Evolutionary conservation across 345 rosid species (phyloP).

Genomic region (Psidium friedrichsthalianum): DNA sequence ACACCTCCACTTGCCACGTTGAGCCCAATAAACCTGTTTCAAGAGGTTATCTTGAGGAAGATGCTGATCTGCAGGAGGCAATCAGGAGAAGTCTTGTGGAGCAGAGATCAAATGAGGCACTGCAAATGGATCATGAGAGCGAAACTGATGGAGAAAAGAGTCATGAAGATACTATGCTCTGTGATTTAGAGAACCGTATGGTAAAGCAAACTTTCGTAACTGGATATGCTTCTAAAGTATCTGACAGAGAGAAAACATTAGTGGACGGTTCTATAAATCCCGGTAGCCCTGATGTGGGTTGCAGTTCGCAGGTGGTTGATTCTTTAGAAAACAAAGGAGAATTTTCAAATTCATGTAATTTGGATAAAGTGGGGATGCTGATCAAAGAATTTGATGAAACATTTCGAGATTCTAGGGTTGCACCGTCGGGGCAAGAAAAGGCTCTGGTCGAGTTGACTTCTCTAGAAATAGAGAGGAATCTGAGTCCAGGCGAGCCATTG

Average conservation of each 20-base stretch:
- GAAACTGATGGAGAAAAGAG: conserved; percentile 9
- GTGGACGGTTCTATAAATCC: conserved; percentile 9
- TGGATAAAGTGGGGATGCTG: neutral
- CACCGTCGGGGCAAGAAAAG: neutral
- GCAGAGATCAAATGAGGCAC: conserved; percentile 9
- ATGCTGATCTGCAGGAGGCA: conserved; percentile 80
- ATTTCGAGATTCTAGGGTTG: neutral
- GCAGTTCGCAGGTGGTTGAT: conserved; percentile 6
- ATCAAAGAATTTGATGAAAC: conserved; percentile 4
- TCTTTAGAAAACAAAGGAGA: neutral
- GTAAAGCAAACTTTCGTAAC: neutral
- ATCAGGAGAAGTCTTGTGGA: conserved; percentile 77
- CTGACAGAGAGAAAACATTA: neutral
- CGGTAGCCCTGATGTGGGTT: neutral
- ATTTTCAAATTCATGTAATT: neutral
- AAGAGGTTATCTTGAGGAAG: conserved; percentile 63
- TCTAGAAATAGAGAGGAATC: neutral
- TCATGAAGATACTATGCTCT: conserved; percentile 5
- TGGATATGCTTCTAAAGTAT: neutral
- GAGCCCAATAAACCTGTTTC: conserved; percentile 29
- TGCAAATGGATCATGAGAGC: conserved; percentile 2
- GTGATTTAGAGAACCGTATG: conserved; percentile 9
- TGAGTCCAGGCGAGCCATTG: conserved; percentile 6
- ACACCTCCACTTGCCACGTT: conserved; percentile 3
- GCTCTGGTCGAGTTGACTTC: neutral